Conservation (phyloP, 192 early-diverging fungal genomes). For the Coemansia nantahalensis region DNA sequence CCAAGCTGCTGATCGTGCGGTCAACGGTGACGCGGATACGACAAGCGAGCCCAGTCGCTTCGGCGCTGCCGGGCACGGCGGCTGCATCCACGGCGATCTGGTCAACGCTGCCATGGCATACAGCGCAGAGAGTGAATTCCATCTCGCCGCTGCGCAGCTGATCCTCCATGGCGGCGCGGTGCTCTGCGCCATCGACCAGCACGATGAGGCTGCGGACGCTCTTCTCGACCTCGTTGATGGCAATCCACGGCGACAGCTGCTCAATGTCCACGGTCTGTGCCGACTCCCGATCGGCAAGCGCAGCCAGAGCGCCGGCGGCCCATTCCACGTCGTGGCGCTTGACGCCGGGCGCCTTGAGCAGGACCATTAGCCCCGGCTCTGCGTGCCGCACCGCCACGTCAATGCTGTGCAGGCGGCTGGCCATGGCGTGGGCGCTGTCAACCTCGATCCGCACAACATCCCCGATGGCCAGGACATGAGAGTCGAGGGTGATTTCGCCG, state of each 20-base stretch:
- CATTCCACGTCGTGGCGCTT: conserved; percentile 20
- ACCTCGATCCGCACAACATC: conserved; percentile 55
- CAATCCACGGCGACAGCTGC: conserved; percentile 32
- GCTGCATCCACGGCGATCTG: conserved; percentile 18
- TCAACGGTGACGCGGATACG: conserved; percentile 11
- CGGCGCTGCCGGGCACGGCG: conserved; percentile 7
- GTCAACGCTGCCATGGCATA: conserved; percentile 45
- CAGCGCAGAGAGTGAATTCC: conserved; percentile 28
- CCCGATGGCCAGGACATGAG: conserved; percentile 40
- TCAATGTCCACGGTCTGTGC: background rate
- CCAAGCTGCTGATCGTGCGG: conserved; percentile 13
- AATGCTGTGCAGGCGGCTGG: conserved; percentile 42
- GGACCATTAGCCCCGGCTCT: conserved; percentile 56
- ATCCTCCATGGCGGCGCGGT: background rate
- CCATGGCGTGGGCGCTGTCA: conserved; percentile 42
- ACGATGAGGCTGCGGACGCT: conserved; percentile 55
- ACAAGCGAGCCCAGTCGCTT: no score
- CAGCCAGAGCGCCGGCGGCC: conserved; percentile 17
- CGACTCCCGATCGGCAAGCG: background rate
- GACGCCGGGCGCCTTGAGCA: conserved; percentile 61
- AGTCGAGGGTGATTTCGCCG: conserved; percentile 51
- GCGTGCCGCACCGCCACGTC: conserved; percentile 53
- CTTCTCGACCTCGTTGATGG: conserved; percentile 58
- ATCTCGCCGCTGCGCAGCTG: conserved; percentile 10
- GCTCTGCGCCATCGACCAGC: conserved; percentile 20